Evolutionary conservation across 2,329 filamentous ascomycete species (phyloP), one percentile per base, ranked within the genome.

Genomic region (Sphaerulina vaccinii): DNA sequence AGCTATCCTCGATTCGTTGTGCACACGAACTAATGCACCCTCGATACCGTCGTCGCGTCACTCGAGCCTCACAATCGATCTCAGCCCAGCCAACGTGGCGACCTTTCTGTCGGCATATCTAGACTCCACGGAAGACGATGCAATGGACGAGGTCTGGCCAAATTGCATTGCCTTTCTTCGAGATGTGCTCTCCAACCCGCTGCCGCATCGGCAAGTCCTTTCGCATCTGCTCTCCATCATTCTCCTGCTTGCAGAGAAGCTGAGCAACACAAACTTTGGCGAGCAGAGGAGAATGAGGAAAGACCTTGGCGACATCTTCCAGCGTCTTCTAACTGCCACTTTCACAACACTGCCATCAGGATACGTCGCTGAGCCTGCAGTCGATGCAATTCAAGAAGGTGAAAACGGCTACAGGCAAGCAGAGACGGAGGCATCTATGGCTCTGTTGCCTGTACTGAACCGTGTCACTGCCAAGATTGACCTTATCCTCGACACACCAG

Each of bases 81-180:
- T 99, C 8, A 84, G 84, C 48, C 90, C 96, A 63, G 81, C 83
- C 0, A 91, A 96, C 64, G 76, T 99, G 9, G 88, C 92, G 7
- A 82, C 87, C 7, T 99, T 99, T 68, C 72, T 97, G 38, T 88
- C 96, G 6, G 88, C 93, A 56, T 99, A 99, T 69, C 86, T 90
- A 0, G 82, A 82, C 23, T 93, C 91, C 0, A 77, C 97, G 10
- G 93, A 99, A 65, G 93, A 99, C 64, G 93, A 99, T 73, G 88
- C 93, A 13, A 92, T 96, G 80, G 93, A 99, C 64, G 93, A 99
- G 71, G 96, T 99, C 42, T 99, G 93, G 93, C 80, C 85, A 35
- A 92, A 99, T 67, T 99, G 92, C 68, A 90, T 91, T 64, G 82
- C 86, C 0, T 99, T 99, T 69, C 71, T 97, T 54, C 87, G 85